phyloP scores from a whole-genome alignment of 2,329 filamentous ascomycete species.

The Aspergillus transmontanensis region DNA sequence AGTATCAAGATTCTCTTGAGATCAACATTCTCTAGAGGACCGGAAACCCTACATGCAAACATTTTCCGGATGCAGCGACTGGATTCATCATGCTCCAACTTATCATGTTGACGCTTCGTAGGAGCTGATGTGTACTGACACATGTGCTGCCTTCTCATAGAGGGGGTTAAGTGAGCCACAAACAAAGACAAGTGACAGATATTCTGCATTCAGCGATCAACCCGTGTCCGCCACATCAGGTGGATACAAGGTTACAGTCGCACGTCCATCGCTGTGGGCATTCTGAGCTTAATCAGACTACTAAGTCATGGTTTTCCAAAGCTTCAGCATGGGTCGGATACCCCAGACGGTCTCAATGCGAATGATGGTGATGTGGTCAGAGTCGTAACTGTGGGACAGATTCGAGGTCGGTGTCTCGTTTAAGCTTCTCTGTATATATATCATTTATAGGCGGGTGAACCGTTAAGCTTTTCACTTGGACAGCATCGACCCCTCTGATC shows the following conservation, averaged over 20 bases:
- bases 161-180: too few relatives aligned
- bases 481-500: constrained; percentile 13
- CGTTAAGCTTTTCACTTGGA: constrained; percentile 19
- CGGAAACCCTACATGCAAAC: neutral
- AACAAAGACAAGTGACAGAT: neutral
- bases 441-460: neutral
- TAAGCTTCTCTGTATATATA: constrained; percentile 15
- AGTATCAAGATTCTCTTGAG: neutral
- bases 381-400: neutral
- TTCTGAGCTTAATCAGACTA: constrained; percentile 1
- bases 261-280: neutral
- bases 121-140: neutral
- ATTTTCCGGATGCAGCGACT: constrained; percentile 6
- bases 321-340: neutral
- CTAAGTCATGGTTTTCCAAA: neutral
- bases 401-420: neutral
- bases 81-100: neutral
- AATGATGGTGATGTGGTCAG: neutral
- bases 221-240: neutral
- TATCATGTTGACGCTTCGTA: neutral
- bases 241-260: neutral
- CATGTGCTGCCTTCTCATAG: neutral
- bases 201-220: neutral
- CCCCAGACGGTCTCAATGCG: neutral
- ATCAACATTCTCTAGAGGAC: constrained; percentile 7